A percentile compares a stretch with the other conserved stretches of the same genome.
Evolutionary conservation across 2,329 filamentous ascomycete species (phyloP).

Genomic region (Zopfia rhizophila): DNA sequence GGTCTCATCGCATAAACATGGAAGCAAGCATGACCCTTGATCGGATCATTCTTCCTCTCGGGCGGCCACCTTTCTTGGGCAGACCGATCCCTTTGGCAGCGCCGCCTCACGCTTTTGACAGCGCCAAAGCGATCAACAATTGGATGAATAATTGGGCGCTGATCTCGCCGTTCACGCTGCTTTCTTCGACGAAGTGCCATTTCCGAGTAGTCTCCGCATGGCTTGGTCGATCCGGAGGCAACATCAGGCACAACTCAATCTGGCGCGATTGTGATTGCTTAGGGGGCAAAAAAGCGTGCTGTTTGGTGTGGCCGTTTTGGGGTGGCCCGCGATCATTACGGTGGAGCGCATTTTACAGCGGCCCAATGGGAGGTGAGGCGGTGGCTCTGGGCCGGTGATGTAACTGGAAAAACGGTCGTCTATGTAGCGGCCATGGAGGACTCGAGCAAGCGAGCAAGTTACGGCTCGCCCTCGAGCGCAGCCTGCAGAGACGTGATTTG

Average conservation of each 20-base stretch:
- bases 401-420: slow-evolving; percentile 49
- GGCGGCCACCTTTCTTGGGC: slow-evolving; percentile 18
- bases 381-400: slow-evolving; percentile 40
- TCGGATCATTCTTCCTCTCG: slow-evolving; percentile 2
- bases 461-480: too few species aligned
- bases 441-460: slow-evolving; percentile 31
- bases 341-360: slow-evolving; percentile 20
- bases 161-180: slow-evolving; percentile 29
- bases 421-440: slow-evolving; percentile 38
- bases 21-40: slow-evolving; percentile 21
- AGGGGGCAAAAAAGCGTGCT: too few species aligned
- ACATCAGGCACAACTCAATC: slow-evolving; percentile 1
- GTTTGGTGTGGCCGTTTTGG: slow-evolving; percentile 41
- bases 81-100: too few species aligned
- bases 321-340: slow-evolving; percentile 23
- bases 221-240: background rate
- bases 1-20: slow-evolving; percentile 27
- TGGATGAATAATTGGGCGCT: too few species aligned
- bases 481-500: too few species aligned
- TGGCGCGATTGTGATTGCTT: too few species aligned
- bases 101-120: slow-evolving; percentile 37
- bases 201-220: slow-evolving; percentile 33
- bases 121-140: slow-evolving; percentile 38
- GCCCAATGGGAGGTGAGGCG: slow-evolving; percentile 27
- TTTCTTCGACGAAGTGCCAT: slow-evolving; percentile 40